These are phyloP conservation scores for Hibiscus tridactylites DNA, from an alignment of 345 rosid species.

Conservation along the genomic window DNA sequence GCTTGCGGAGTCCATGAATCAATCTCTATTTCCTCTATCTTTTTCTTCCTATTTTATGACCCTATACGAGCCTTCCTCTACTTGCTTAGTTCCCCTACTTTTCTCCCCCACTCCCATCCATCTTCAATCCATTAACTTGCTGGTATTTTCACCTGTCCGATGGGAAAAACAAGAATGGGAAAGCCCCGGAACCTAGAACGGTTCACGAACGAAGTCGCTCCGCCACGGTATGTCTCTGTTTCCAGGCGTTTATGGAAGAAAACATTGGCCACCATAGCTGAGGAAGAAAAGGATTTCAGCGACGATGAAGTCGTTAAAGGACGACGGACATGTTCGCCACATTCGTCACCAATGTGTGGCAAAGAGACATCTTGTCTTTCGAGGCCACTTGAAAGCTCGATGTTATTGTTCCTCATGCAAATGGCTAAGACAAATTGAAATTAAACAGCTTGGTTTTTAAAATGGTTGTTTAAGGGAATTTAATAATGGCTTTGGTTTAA, in stretches of 20 bases:
- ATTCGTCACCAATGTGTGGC: background rate
- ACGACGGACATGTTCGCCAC: background rate
- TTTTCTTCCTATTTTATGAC: background rate
- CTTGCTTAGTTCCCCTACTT: background rate
- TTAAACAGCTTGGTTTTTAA: background rate
- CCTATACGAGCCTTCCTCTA: background rate
- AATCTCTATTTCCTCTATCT: background rate
- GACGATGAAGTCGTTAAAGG: background rate
- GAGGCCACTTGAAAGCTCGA: background rate
- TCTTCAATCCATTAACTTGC: background rate
- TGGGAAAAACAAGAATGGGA: slow-evolving; percentile 12
- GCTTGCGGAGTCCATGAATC: background rate
- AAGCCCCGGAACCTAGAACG: slow-evolving; percentile 13
- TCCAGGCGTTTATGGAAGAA: slow-evolving; percentile 29
- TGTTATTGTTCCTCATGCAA: background rate
- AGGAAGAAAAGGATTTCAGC: slow-evolving; percentile 31
- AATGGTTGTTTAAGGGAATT: background rate
- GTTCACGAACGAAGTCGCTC: slow-evolving; percentile 46
- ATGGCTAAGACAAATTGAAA: background rate
- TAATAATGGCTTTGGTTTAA: background rate
- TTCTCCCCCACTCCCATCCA: background rate
- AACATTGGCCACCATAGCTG: slow-evolving; percentile 36
- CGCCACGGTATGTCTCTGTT: slow-evolving; percentile 26
- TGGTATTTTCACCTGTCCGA: background rate
- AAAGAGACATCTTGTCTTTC: background rate